These are phyloP conservation scores for Leishmania arabica DNA, from an alignment of 208 protist genomes.

Conservation along the genomic window DNA sequence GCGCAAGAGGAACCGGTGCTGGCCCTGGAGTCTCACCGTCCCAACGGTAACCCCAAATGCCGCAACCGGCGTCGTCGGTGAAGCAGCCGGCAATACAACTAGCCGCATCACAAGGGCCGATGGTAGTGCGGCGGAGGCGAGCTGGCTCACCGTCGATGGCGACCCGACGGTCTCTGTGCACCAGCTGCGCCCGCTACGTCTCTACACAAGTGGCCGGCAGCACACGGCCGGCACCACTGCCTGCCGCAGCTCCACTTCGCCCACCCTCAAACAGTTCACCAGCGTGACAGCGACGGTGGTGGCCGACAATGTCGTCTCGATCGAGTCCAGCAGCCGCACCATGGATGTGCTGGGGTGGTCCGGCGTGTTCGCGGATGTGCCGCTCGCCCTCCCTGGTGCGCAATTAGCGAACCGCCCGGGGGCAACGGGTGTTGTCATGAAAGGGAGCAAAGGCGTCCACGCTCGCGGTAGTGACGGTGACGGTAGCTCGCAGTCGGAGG, in stretches of 20 bases:
- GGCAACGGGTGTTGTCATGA: neutral
- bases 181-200: constrained; percentile 1
- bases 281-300: neutral
- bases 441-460: neutral
- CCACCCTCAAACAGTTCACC: neutral
- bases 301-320: neutral
- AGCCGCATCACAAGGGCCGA: neutral
- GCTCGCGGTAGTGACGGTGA: neutral
- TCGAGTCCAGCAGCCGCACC: neutral
- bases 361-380: constrained; percentile 37
- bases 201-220: neutral
- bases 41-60: neutral
- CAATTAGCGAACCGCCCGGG: neutral
- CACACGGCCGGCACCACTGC: neutral
- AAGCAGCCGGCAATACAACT: neutral
- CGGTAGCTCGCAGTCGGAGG: neutral
- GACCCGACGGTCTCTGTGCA: neutral
- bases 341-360: constrained; percentile 51
- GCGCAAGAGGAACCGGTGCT: neutral
- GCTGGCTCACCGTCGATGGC: neutral
- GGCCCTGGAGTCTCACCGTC: neutral
- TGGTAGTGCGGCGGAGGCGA: neutral
- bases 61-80: neutral
- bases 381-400: constrained; percentile 39
- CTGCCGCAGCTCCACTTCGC: neutral